phyloP scores from a whole-genome alignment of 179 eudicot genomes.

The Silene noctiflora region DNA sequence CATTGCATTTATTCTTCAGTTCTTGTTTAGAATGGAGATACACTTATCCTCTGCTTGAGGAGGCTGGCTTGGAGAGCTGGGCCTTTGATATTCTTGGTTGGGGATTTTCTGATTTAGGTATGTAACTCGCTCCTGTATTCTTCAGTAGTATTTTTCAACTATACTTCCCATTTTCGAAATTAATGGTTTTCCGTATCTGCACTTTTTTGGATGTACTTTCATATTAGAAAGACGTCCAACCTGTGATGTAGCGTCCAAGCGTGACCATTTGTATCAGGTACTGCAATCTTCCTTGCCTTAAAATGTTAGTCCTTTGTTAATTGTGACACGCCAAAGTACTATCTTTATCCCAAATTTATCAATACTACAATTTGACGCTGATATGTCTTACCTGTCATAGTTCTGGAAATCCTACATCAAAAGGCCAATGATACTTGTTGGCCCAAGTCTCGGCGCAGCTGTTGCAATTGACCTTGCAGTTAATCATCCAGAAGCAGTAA shows the following conservation, averaged over 20 bases:
- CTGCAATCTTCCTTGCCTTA: constrained; percentile 6
- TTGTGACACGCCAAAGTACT: constrained; percentile 29
- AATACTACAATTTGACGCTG: neutral
- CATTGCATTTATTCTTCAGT: constrained; percentile 59
- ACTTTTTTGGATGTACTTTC: constrained; percentile 2
- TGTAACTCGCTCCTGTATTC: constrained; percentile 13
- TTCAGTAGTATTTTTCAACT: neutral
- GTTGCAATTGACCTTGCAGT: constrained; percentile 80
- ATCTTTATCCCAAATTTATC: too few species aligned
- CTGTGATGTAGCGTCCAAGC: constrained; percentile 77
- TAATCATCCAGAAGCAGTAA: constrained; percentile 79
- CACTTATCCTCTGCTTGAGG: constrained; percentile 82
- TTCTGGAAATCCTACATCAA: constrained; percentile 73
- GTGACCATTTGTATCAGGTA: constrained; percentile 88
- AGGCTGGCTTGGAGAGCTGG: constrained; percentile 83
- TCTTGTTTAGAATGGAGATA: constrained; percentile 98
- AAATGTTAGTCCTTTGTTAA: constrained; percentile 5
- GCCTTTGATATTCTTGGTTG: constrained; percentile 92
- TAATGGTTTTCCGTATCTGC: constrained; percentile 5
- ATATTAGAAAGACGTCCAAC: constrained; percentile 55
- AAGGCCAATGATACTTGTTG: constrained; percentile 80
- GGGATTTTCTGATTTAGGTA: constrained; percentile 93
- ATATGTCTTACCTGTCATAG: constrained; percentile 30
- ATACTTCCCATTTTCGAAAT: neutral
- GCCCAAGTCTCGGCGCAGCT: constrained; percentile 94